Conservation (phyloP, 192 early-diverging fungal species). For the Gamsiella multidivaricata region DNA sequence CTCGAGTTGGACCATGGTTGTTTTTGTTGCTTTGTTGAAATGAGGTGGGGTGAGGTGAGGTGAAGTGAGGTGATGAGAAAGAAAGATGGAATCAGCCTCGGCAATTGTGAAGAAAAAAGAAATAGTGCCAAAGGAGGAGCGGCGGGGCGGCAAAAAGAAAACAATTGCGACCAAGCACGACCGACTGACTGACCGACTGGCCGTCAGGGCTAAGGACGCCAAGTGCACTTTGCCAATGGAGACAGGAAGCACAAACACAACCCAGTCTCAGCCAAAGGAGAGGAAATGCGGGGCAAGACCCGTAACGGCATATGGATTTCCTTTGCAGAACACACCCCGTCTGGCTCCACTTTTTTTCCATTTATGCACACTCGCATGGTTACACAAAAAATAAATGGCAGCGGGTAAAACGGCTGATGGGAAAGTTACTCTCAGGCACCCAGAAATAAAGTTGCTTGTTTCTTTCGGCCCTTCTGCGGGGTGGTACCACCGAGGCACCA, state of each 20-base stretch:
- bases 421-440: no score
- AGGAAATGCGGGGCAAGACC: slow-evolving; percentile 36
- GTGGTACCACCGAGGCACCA: no score
- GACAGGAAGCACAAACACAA: no score
- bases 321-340: not conserved
- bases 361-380: not conserved
- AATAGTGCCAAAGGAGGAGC: not conserved
- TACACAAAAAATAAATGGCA: no score
- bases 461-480: no score
- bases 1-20: slow-evolving; percentile 21
- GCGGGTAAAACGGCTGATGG: slow-evolving; percentile 14
- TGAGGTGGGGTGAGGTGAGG: not conserved
- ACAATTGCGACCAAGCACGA: no score
- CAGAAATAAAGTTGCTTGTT: no score
- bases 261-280: not conserved
- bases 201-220: no score
- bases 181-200: no score
- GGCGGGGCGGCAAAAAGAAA: no score
- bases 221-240: no score
- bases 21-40: slow-evolving; percentile 1
- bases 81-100: slow-evolving; percentile 5
- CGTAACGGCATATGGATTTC: no score
- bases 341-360: slow-evolving; percentile 41
- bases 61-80: not conserved
- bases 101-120: not conserved